Conservation (phyloP, 179 eudicot species). For the Vitellaria paradoxa region DNA sequence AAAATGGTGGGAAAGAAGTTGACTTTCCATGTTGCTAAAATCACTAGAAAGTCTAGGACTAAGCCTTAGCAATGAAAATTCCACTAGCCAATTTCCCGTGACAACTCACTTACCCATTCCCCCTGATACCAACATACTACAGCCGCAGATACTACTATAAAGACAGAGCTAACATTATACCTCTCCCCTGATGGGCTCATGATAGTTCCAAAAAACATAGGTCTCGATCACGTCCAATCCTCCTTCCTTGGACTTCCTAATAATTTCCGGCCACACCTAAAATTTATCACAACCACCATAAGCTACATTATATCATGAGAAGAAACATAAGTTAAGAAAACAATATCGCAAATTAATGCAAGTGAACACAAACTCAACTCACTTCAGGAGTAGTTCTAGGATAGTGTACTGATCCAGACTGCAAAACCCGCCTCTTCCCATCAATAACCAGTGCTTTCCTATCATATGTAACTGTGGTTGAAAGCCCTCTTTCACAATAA, state of each 20-base stretch:
- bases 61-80: neutral
- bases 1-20: too few relatives aligned
- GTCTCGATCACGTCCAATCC: conserved; percentile 53
- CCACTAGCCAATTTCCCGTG: neutral
- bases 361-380: conserved; percentile 11
- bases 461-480: conserved; percentile 40
- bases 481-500: conserved; percentile 21
- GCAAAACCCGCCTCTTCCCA: conserved; percentile 47
- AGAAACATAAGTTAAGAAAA: neutral
- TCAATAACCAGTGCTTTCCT: conserved; percentile 46
- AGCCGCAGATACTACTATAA: neutral
- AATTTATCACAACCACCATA: conserved; percentile 12
- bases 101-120: neutral
- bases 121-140: neutral
- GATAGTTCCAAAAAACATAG: conserved; percentile 55
- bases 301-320: conserved; percentile 2
- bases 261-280: conserved; percentile 50
- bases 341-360: neutral
- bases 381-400: conserved; percentile 52
- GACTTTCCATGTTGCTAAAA: neutral
- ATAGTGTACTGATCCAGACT: conserved; percentile 52
- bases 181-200: conserved; percentile 50
- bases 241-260: conserved; percentile 52
- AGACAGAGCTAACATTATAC: conserved; percentile 15
- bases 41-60: neutral